Conservation (phyloP, 306 rosid genomes). For the Argentina anserina region DNA sequence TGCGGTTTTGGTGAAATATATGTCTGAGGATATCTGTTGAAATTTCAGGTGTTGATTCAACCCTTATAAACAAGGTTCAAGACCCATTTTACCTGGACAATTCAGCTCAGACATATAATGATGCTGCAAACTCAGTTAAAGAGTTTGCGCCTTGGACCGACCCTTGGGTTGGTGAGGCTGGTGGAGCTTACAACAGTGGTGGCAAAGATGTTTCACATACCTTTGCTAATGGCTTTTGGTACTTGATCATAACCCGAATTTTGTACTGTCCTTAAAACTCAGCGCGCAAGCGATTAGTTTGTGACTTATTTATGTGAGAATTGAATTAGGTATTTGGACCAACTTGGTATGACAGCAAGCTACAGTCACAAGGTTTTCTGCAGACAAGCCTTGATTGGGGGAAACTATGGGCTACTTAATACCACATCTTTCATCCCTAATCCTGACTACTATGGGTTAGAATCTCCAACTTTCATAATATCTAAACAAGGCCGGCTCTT, state of each 20-base stretch:
- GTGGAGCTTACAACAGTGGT: constrained; percentile 79
- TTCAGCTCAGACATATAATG: constrained; percentile 39
- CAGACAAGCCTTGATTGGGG: constrained; percentile 62
- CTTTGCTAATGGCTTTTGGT: constrained; percentile 65
- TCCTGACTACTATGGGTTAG: constrained; percentile 60
- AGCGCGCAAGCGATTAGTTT: background rate
- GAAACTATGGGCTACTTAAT: constrained; percentile 59
- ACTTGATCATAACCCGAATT: background rate
- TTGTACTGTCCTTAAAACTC: background rate
- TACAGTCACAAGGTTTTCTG: constrained; percentile 55
- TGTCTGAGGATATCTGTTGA: background rate
- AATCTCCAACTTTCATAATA: background rate
- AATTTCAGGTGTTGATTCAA: constrained; percentile 43
- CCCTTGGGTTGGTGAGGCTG: constrained; percentile 75
- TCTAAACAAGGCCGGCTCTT: too few species aligned
- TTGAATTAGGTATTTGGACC: constrained; percentile 58
- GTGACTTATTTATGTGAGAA: background rate
- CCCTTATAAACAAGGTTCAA: constrained; percentile 46
- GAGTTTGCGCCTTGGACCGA: constrained; percentile 38
- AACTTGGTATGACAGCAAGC: constrained; percentile 57
- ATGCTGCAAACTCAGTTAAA: constrained; percentile 18
- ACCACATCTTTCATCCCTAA: constrained; percentile 61
- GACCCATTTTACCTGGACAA: constrained; percentile 47
- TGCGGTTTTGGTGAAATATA: background rate
- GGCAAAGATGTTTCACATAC: constrained; percentile 58